Conservation (phyloP, 2,329 filamentous ascomycete species). For the Dryadomyces sulphureus region DNA sequence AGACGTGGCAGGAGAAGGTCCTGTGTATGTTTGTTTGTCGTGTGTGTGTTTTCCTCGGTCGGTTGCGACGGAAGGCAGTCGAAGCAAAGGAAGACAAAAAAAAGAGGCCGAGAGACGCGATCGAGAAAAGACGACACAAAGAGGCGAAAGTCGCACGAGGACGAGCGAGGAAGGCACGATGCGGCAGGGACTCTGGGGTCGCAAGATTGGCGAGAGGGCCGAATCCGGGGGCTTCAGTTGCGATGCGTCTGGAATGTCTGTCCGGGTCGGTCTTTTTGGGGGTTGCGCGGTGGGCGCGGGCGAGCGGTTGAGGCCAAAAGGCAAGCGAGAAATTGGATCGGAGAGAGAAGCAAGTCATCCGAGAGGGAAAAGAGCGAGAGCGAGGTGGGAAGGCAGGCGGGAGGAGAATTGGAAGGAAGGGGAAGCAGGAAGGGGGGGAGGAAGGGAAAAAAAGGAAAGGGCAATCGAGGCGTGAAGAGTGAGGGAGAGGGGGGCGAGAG, state of each 20-base stretch:
- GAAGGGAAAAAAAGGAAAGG: constrained; percentile 1
- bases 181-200: background rate
- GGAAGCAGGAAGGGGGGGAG: background rate
- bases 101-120: background rate
- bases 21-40: too few species aligned
- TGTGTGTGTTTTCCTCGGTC: background rate
- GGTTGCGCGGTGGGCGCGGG: background rate
- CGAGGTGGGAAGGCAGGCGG: constrained; percentile 4
- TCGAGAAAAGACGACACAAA: background rate
- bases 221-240: background rate
- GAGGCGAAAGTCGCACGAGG: background rate
- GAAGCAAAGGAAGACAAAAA: background rate
- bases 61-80: background rate
- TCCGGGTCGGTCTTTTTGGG: background rate
- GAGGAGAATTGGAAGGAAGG: background rate
- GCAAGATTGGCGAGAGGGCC: background rate
- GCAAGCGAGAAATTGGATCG: constrained; percentile 1
- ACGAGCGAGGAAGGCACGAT: background rate
- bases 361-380: constrained; percentile 3
- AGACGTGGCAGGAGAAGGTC: too few species aligned
- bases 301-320: background rate
- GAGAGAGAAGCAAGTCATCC: background rate
- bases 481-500: constrained; percentile 2
- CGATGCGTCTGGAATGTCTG: background rate
- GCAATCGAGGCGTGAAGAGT: background rate